phyloP scores from a whole-genome alignment of 805 yeast genomes.

The Starmerella sirachaensis region DNA sequence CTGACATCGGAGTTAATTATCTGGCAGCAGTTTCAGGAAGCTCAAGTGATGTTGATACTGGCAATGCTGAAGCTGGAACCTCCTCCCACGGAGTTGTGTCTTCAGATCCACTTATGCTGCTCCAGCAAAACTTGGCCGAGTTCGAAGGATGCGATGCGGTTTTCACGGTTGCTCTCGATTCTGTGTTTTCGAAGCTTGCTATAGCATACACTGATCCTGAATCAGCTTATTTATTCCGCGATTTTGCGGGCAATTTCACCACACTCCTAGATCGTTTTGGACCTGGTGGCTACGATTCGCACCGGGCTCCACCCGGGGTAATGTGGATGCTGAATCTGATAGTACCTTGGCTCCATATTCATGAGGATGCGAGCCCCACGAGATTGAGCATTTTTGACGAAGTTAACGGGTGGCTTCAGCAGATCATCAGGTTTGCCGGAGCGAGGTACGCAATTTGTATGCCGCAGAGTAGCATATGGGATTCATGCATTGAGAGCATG shows the following conservation, averaged over 20 bases:
- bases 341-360: slow-evolving; percentile 14
- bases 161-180: slow-evolving; percentile 9
- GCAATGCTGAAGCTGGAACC: no score
- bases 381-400: slow-evolving; percentile 10
- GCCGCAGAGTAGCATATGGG: slow-evolving; percentile 20
- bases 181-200: slow-evolving; percentile 10
- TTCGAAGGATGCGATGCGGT: slow-evolving; percentile 11
- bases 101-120: no score
- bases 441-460: background rate
- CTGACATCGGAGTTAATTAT: no score
- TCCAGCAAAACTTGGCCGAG: slow-evolving; percentile 1
- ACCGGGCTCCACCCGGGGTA: slow-evolving; percentile 8
- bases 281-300: slow-evolving; percentile 12
- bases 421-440: slow-evolving; percentile 8
- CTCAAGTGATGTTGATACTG: no score
- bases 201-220: slow-evolving; percentile 13
- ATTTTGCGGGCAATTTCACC: slow-evolving; percentile 19
- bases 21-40: no score
- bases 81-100: no score
- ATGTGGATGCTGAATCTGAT: slow-evolving; percentile 17
- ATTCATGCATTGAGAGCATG: slow-evolving; percentile 18
- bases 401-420: slow-evolving; percentile 14
- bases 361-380: slow-evolving; percentile 1
- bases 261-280: slow-evolving; percentile 15
- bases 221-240: slow-evolving; percentile 19